Evolutionary conservation across 148 eudicot genomes (phyloP).

Genomic region (Talinum fruticosum): DNA sequence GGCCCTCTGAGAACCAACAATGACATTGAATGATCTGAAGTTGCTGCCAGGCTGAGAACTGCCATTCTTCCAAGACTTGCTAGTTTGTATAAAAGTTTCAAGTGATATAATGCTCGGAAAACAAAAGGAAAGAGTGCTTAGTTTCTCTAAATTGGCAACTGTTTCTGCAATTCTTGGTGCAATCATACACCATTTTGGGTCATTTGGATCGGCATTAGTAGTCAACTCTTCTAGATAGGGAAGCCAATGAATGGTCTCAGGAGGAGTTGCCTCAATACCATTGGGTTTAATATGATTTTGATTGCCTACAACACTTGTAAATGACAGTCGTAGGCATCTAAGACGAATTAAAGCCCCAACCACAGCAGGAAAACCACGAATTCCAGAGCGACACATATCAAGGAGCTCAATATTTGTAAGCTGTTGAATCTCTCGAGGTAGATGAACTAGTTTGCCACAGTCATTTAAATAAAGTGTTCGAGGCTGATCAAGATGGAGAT

Average conservation of each 20-base stretch:
- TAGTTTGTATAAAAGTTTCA: conserved; percentile 5
- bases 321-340: conserved; percentile 21
- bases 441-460: conserved; percentile 3
- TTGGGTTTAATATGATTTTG: conserved; percentile 8
- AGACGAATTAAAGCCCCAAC: conserved; percentile 15
- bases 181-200: conserved; percentile 18
- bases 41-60: not conserved
- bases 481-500: conserved; percentile 15
- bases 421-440: conserved; percentile 16
- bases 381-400: conserved; percentile 24
- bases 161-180: conserved; percentile 12
- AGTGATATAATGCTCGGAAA: conserved; percentile 19
- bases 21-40: conserved; percentile 17
- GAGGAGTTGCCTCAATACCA: not conserved
- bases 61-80: conserved; percentile 11
- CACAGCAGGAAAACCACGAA: conserved; percentile 9
- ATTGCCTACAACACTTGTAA: not conserved
- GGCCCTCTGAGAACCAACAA: not conserved
- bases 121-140: conserved; percentile 25
- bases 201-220: conserved; percentile 12
- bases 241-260: conserved; percentile 6
- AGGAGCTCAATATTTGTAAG: conserved; percentile 22
- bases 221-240: conserved; percentile 18
- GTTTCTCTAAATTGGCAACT: conserved; percentile 8
- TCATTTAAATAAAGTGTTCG: conserved; percentile 23